phyloP scores from a whole-genome alignment of 2,329 filamentous ascomycete genomes.

The Nothopassalora personata region DNA sequence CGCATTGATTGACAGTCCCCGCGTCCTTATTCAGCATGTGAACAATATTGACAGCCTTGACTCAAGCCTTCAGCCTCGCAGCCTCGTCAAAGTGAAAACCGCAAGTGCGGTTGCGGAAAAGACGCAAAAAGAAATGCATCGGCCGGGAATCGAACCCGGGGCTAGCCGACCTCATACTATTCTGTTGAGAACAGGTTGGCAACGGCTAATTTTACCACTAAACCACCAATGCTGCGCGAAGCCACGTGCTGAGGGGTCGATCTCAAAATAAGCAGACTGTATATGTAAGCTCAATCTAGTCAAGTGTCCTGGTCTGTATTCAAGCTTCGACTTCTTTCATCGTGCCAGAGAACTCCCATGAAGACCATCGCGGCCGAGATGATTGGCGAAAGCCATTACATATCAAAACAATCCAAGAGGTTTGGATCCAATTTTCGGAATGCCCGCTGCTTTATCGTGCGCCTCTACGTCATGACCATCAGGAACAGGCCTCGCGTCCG shows the following conservation, averaged over 20 bases:
- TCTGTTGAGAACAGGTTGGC: not conserved
- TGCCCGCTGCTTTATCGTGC: not conserved
- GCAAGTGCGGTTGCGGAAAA: no score
- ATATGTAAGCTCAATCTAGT: not conserved
- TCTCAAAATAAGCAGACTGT: no score
- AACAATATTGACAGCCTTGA: no score
- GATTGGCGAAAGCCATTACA: not conserved
- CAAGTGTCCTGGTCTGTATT: not conserved
- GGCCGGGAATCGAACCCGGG: not conserved
- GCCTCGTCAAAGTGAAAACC: no score
- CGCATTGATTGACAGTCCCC: no score
- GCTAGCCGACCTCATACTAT: not conserved
- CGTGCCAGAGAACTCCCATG: no score
- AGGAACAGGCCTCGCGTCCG: conserved; percentile 9
- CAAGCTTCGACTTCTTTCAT: no score
- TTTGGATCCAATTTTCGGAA: not conserved
- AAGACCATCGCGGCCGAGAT: no score
- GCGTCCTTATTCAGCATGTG: no score
- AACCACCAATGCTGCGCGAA: not conserved
- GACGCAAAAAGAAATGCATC: no score
- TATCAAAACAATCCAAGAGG: not conserved
- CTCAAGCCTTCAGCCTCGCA: no score
- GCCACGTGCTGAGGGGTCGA: no score
- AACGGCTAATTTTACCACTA: not conserved
- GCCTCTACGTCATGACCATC: conserved; percentile 8